Percentiles rank a stretch among this genome's conserved stretches.
Conservation (phyloP, 441 rosid genomes). For the Viola pubescens region DNA sequence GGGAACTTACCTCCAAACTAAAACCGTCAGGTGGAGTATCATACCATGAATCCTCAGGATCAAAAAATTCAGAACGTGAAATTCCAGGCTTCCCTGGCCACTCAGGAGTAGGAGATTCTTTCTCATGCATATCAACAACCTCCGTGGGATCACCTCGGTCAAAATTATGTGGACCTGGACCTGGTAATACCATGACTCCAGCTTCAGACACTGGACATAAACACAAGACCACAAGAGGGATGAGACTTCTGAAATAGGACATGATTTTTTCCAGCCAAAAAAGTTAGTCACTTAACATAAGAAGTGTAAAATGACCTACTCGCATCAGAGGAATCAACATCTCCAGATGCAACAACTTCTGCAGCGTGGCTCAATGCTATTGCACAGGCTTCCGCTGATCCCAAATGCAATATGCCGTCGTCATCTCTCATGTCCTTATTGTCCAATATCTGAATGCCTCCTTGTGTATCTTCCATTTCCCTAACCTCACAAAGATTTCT, state of each 20-base stretch:
- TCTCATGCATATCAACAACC: constrained; percentile 29
- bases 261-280: constrained; percentile 8
- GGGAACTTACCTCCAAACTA: constrained; percentile 51
- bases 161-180: constrained; percentile 29
- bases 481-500: constrained; percentile 44
- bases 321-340: constrained; percentile 43
- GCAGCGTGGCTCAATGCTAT: constrained; percentile 71
- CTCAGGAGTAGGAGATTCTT: constrained; percentile 40
- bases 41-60: constrained; percentile 76
- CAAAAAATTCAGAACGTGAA: constrained; percentile 48
- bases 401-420: constrained; percentile 29
- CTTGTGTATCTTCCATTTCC: constrained; percentile 27
- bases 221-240: constrained; percentile 9
- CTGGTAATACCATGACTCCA: constrained; percentile 62
- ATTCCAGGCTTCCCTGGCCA: constrained; percentile 65
- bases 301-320: constrained; percentile 33
- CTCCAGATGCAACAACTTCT: constrained; percentile 61
- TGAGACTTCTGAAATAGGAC: not conserved
- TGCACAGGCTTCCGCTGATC: constrained; percentile 79
- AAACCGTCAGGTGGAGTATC: constrained; percentile 85
- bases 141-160: constrained; percentile 31
- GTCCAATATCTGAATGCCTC: constrained; percentile 15
- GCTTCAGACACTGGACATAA: constrained; percentile 51
- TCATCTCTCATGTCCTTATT: constrained; percentile 25
- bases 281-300: not conserved